A percentile compares a stretch with the other conserved stretches of the same genome.
Conservation (phyloP, 2,329 filamentous ascomycete species). For the Sporothrix mexicana region DNA sequence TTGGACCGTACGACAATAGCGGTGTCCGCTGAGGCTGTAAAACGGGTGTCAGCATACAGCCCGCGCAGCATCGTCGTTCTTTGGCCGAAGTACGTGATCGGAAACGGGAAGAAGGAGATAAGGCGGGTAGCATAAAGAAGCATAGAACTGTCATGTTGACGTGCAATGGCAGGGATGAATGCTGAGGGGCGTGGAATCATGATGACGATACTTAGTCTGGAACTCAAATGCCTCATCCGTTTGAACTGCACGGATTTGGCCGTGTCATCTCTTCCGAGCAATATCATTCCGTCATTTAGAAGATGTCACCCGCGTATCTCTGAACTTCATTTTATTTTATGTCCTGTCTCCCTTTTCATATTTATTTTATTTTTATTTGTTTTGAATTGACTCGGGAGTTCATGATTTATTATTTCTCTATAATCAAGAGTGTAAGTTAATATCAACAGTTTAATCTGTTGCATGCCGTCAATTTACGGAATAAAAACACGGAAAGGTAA, state of each 20-base stretch:
- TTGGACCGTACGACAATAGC: background rate
- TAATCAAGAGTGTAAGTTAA: no score
- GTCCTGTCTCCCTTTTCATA: background rate
- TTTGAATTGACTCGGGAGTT: background rate
- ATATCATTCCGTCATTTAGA: background rate
- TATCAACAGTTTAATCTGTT: background rate
- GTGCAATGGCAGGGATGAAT: background rate
- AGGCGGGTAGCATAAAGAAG: background rate
- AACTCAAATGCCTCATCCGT: background rate
- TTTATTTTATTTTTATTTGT: background rate
- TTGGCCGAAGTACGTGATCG: background rate
- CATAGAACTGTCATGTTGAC: background rate
- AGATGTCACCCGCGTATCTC: background rate
- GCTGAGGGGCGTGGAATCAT: background rate
- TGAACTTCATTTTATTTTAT: background rate
- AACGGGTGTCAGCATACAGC: background rate
- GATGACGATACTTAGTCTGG: background rate
- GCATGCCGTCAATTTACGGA: constrained; percentile 4
- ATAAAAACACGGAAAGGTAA: constrained; percentile 12
- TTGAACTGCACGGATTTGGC: background rate
- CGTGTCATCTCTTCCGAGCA: background rate
- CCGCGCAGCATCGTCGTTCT: background rate
- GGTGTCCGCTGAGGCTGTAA: background rate
- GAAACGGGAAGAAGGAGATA: no score
- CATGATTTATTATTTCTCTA: background rate